Conservation (phyloP, 371 early-diverging fungal genomes). For the Thermomucor indicae-seudaticae region DNA sequence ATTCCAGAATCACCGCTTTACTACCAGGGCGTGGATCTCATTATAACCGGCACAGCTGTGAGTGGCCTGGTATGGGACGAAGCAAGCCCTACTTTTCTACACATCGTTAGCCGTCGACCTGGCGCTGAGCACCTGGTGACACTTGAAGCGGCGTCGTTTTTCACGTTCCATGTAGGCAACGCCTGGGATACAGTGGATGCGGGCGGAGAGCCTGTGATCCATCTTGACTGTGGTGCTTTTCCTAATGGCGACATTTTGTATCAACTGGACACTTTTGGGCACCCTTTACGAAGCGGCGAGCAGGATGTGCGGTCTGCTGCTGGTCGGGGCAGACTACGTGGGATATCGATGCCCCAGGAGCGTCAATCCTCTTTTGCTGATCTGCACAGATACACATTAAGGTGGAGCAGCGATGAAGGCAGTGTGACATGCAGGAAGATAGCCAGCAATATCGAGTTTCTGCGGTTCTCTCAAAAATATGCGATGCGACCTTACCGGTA, state of each 20-base stretch:
- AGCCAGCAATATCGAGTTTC: constrained; percentile 47
- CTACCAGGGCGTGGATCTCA: constrained; percentile 32
- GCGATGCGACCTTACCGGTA: constrained; percentile 28
- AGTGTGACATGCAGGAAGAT: constrained; percentile 8
- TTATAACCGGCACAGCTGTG: constrained; percentile 36
- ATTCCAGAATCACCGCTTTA: constrained; percentile 51
- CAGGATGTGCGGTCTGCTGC: too few species aligned
- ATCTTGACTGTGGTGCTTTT: constrained; percentile 29
- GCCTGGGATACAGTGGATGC: constrained; percentile 41
- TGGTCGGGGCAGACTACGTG: constrained; percentile 4
- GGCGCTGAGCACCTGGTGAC: constrained; percentile 43
- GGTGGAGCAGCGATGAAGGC: background rate
- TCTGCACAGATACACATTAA: constrained; percentile 19
- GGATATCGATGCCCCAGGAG: constrained; percentile 13
- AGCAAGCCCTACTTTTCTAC: constrained; percentile 33
- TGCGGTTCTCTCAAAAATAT: constrained; percentile 16
- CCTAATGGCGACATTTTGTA: constrained; percentile 29
- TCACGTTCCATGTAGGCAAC: constrained; percentile 53
- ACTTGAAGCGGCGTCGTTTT: constrained; percentile 39
- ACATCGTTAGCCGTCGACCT: constrained; percentile 40
- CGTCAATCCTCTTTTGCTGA: constrained; percentile 27
- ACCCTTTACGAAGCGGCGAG: too few species aligned
- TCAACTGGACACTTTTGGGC: constrained; percentile 29
- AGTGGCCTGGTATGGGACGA: constrained; percentile 38
- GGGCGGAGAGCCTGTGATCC: constrained; percentile 19